Evolutionary conservation across 345 rosid genomes (phyloP).

Genomic region (Arabis hirsuta): DNA sequence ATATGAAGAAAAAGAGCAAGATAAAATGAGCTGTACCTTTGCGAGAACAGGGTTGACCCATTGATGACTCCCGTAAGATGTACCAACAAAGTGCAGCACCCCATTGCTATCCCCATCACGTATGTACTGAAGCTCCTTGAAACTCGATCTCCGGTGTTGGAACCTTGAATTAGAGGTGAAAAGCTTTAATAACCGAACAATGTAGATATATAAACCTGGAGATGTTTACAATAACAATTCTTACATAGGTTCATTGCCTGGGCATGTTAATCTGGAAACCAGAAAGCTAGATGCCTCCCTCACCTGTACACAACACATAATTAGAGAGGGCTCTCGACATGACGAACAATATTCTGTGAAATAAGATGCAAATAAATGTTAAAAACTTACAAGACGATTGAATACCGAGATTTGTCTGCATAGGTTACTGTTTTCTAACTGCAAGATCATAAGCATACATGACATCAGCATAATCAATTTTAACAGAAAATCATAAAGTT

Average conservation of each 20-base stretch:
- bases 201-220: constrained; percentile 16
- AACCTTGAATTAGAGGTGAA: constrained; percentile 55
- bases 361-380: not conserved
- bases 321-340: constrained; percentile 20
- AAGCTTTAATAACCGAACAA: constrained; percentile 3
- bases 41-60: constrained; percentile 97
- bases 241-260: constrained; percentile 66
- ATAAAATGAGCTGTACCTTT: constrained; percentile 57
- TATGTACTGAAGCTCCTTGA: constrained; percentile 92
- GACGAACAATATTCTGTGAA: not conserved
- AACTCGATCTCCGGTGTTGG: constrained; percentile 88
- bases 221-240: constrained; percentile 26
- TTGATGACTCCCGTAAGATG: constrained; percentile 87
- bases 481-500: not conserved
- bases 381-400: constrained; percentile 65
- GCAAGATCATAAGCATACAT: constrained; percentile 46
- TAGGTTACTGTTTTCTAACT: constrained; percentile 75
- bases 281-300: constrained; percentile 58
- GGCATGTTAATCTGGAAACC: constrained; percentile 48
- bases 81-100: constrained; percentile 83
- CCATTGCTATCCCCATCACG: constrained; percentile 99
- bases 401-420: constrained; percentile 50
- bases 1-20: constrained; percentile 12
- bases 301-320: constrained; percentile 54
- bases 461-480: constrained; percentile 16